A percentile compares a stretch with the other conserved stretches of the same genome.
Evolutionary conservation across 2,329 filamentous ascomycete species (phyloP).

Genomic region (Diaporthe batatas): DNA sequence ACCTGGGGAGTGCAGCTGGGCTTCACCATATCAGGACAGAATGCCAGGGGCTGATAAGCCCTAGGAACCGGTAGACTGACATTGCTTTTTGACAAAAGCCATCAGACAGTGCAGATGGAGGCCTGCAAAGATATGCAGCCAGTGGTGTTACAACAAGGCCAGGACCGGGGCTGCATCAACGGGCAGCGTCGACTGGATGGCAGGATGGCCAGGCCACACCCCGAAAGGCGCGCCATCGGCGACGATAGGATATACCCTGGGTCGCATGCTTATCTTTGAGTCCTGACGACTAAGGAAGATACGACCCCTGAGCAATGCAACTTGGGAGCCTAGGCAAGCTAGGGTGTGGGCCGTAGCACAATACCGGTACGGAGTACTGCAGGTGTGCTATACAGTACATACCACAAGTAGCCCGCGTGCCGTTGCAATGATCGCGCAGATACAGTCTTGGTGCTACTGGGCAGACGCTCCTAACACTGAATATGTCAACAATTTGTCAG

Average conservation of each 20-base stretch:
- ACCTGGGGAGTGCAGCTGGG: slow-evolving; percentile 5
- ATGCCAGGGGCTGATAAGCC: slow-evolving; percentile 29
- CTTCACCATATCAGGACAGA: neutral
- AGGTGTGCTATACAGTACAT: no score
- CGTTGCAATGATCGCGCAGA: slow-evolving; percentile 4
- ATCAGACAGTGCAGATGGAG: neutral
- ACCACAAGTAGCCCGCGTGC: neutral
- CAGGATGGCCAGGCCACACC: neutral
- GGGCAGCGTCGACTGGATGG: slow-evolving; percentile 16
- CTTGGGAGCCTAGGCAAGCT: slow-evolving; percentile 13
- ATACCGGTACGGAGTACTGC: neutral
- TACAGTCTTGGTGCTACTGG: neutral
- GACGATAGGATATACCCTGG: neutral
- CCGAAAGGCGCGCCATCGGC: neutral
- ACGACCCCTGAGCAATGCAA: slow-evolving; percentile 29
- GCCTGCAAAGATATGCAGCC: slow-evolving; percentile 20
- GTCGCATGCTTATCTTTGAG: slow-evolving; percentile 33
- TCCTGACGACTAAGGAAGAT: slow-evolving; percentile 25
- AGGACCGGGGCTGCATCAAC: slow-evolving; percentile 21
- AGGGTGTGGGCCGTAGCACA: slow-evolving; percentile 9
- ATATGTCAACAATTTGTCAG: neutral
- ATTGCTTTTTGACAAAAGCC: slow-evolving; percentile 9
- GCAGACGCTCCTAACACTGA: neutral
- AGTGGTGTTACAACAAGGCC: slow-evolving; percentile 3
- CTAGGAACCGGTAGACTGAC: slow-evolving; percentile 26